phyloP scores from a whole-genome alignment of 495 filamentous ascomycete genomes.

The Annulohypoxylon stygium region DNA sequence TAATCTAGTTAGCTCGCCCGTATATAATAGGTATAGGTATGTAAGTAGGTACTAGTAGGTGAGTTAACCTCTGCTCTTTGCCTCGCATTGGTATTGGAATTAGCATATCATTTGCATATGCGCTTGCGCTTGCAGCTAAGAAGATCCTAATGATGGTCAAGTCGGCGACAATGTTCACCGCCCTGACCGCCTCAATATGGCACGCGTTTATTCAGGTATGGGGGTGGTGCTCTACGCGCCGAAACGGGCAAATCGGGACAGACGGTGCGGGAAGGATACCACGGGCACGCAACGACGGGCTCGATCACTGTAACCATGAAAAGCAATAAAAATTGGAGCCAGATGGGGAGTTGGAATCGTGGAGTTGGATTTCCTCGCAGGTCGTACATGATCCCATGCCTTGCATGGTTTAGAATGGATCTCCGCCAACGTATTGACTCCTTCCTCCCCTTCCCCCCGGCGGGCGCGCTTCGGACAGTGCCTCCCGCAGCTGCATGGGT shows the following conservation, averaged over 20 bases:
- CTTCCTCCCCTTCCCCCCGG: slow-evolving; percentile 14
- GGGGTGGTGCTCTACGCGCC: slow-evolving; percentile 23
- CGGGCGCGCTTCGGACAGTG: slow-evolving; percentile 49
- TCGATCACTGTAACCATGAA: slow-evolving; percentile 45
- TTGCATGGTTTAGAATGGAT: slow-evolving; percentile 44
- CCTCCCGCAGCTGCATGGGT: slow-evolving; percentile 47
- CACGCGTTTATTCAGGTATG: slow-evolving; percentile 8
- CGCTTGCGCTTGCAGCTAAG: not conserved
- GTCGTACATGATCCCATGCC: slow-evolving; percentile 42
- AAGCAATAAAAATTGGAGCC: slow-evolving; percentile 44
- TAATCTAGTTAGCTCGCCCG: not conserved
- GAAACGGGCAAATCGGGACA: slow-evolving; percentile 36
- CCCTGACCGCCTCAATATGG: slow-evolving; percentile 42
- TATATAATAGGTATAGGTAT: slow-evolving; percentile 5
- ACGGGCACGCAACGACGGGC: slow-evolving; percentile 42
- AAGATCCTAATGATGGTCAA: slow-evolving; percentile 1
- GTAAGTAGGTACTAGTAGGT: not conserved
- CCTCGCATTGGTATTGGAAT: not conserved
- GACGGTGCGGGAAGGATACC: slow-evolving; percentile 40
- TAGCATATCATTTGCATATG: not conserved
- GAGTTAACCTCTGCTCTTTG: not conserved
- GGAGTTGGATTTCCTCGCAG: slow-evolving; percentile 40
- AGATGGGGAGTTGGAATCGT: slow-evolving; percentile 38
- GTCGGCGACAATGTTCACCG: slow-evolving; percentile 31
- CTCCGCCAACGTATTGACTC: slow-evolving; percentile 16